A percentile compares a stretch with the other conserved stretches of the same genome.
Conservation (phyloP, 805 yeast genomes). For the Cephaloascus albidus region DNA sequence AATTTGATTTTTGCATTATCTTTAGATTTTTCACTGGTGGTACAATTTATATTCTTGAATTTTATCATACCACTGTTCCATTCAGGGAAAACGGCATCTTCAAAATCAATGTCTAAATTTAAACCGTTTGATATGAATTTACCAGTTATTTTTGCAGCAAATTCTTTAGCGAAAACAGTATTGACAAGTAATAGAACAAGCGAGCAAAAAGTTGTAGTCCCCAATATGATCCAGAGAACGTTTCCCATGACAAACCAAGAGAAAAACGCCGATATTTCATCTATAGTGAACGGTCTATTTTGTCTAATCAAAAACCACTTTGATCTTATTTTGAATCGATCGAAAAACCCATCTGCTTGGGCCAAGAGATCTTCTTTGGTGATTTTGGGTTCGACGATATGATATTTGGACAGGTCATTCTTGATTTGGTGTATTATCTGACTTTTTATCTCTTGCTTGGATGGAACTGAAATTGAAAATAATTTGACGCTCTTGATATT, state of each 20-base stretch:
- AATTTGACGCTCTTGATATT: too few species aligned
- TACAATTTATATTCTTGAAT: conserved; percentile 28
- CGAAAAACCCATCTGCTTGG: conserved; percentile 5
- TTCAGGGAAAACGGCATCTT: conserved; percentile 22
- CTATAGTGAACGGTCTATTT: conserved; percentile 36
- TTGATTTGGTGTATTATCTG: too few species aligned
- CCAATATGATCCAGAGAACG: conserved; percentile 42
- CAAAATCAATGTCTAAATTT: conserved; percentile 14
- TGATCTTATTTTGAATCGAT: conserved; percentile 6
- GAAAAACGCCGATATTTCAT: conserved; percentile 43
- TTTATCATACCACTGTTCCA: conserved; percentile 41
- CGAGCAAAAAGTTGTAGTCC: conserved; percentile 49
- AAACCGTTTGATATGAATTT: conserved; percentile 21
- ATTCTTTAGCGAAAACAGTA: conserved; percentile 15
- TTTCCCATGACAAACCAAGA: conserved; percentile 54
- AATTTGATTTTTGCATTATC: conserved; percentile 9
- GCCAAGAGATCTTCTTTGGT: conserved; percentile 16
- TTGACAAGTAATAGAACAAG: conserved; percentile 35
- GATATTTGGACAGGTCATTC: too few species aligned
- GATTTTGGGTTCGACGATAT: conserved; percentile 1
- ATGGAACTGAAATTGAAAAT: too few species aligned
- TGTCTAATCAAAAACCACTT: conserved; percentile 42
- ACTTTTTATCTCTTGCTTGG: background rate
- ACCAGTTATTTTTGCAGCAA: conserved; percentile 10
- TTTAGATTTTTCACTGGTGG: conserved; percentile 4